phyloP scores from a whole-genome alignment of 2,329 filamentous ascomycete species.

The Fusarium sp. region DNA sequence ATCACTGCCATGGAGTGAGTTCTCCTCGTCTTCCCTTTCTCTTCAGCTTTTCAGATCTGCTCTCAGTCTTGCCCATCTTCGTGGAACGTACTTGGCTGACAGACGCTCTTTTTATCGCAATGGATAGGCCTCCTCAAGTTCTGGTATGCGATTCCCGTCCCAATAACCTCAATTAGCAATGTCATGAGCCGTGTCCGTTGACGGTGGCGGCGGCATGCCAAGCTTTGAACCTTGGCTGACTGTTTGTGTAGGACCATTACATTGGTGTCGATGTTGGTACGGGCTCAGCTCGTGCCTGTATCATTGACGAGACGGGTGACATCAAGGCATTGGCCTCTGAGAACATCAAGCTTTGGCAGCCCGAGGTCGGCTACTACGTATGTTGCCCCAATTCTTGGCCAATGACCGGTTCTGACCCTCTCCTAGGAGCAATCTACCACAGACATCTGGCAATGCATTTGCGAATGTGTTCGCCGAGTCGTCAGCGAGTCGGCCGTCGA shows the following conservation, averaged over 20 bases:
- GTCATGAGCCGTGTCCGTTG: constrained; percentile 12
- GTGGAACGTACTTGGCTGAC: constrained; percentile 17
- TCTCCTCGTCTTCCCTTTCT: constrained; percentile 4
- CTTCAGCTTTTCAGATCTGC: constrained; percentile 12
- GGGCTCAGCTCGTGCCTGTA: constrained; percentile 92
- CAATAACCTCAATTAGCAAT: background rate
- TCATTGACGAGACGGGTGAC: constrained; percentile 91
- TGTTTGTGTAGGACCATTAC: constrained; percentile 63
- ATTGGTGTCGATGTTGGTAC: constrained; percentile 97
- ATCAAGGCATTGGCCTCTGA: constrained; percentile 82
- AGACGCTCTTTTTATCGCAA: constrained; percentile 23
- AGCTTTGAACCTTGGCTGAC: constrained; percentile 25
- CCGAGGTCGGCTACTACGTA: constrained; percentile 80
- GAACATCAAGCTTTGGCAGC: constrained; percentile 84
- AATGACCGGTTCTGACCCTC: constrained; percentile 11
- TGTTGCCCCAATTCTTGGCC: constrained; percentile 33
- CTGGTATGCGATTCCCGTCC: constrained; percentile 42
- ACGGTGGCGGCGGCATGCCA: background rate
- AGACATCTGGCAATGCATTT: constrained; percentile 97
- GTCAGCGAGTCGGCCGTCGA: constrained; percentile 85
- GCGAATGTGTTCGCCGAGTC: constrained; percentile 84
- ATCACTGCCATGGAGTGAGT: constrained; percentile 54
- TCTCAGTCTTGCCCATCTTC: constrained; percentile 2
- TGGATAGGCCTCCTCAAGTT: constrained; percentile 51
- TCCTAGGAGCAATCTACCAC: constrained; percentile 92